These are phyloP conservation scores for Immersiporthe knoxdaviesiana DNA, from an alignment of 2,329 filamentous ascomycete species.

Conservation along the genomic window DNA sequence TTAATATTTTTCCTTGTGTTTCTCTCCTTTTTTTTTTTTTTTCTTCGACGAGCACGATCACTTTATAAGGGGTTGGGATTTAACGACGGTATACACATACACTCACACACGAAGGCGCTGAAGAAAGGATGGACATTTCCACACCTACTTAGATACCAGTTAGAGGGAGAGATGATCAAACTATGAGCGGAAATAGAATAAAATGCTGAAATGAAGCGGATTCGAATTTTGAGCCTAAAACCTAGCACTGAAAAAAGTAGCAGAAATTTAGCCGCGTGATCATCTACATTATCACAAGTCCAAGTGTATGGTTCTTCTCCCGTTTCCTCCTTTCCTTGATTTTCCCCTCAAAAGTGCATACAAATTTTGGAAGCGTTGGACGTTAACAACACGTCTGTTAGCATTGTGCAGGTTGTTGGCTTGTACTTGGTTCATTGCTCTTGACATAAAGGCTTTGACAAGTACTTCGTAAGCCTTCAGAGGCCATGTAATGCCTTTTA, in stretches of 20 bases:
- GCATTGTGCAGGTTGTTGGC: background rate
- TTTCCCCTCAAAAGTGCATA: background rate
- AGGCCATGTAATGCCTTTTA: background rate
- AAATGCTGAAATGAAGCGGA: background rate
- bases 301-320: too few relatives aligned
- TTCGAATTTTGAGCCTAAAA: background rate
- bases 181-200: conserved; percentile 1
- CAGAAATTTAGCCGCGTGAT: too few relatives aligned
- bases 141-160: conserved; percentile 22
- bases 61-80: too few relatives aligned
- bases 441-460: background rate
- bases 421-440: background rate
- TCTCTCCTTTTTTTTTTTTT: background rate
- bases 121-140: background rate
- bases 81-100: too few relatives aligned
- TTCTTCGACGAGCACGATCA: too few relatives aligned
- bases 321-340: too few relatives aligned
- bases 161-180: background rate
- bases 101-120: background rate
- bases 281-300: too few relatives aligned
- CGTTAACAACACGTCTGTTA: background rate
- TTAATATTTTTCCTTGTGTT: too few relatives aligned
- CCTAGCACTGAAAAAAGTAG: too few relatives aligned
- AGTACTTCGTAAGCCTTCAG: background rate
- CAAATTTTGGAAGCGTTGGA: background rate